Evolutionary conservation across 805 yeast species (phyloP).

Genomic region (Metschnikowia corniflorae): DNA sequence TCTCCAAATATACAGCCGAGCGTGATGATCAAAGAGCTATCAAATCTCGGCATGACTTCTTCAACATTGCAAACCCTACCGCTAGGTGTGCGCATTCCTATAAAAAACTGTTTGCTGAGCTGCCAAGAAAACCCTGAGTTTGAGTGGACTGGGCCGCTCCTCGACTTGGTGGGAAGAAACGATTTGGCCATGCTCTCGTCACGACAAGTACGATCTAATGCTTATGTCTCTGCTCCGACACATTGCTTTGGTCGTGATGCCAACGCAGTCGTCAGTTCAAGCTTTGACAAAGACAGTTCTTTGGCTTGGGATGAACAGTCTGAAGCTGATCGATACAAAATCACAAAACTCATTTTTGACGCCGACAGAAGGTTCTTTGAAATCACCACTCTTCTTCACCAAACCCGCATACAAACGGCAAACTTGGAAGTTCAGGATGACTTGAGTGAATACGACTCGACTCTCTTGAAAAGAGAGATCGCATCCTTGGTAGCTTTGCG

Average conservation of each 20-base stretch:
- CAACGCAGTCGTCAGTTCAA: conserved; percentile 38
- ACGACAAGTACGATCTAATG: no score
- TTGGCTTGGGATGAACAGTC: conserved; percentile 68
- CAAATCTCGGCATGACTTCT: conserved; percentile 49
- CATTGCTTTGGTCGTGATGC: conserved; percentile 26
- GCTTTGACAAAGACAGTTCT: conserved; percentile 41
- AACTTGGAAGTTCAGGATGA: conserved; percentile 36
- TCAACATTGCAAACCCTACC: conserved; percentile 67
- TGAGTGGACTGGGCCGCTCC: conserved; percentile 43
- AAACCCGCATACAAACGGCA: conserved; percentile 61
- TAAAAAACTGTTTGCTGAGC: conserved; percentile 55
- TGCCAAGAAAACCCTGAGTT: conserved; percentile 53
- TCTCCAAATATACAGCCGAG: conserved; percentile 49
- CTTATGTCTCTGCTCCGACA: conserved; percentile 11
- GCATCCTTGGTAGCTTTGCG: conserved; percentile 63
- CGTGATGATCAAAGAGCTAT: conserved; percentile 60
- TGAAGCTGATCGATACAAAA: conserved; percentile 63
- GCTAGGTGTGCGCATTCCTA: conserved; percentile 62
- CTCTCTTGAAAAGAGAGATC: conserved; percentile 52
- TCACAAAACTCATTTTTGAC: conserved; percentile 70
- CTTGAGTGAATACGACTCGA: conserved; percentile 53
- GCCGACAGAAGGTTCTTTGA: conserved; percentile 79
- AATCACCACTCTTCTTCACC: conserved; percentile 66
- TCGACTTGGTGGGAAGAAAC: conserved; percentile 62
- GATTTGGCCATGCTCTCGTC: conserved; percentile 48